Evolutionary conservation across 1,284 basidiomycete genomes (phyloP).

Genomic region (Naganishia liquefaciens): DNA sequence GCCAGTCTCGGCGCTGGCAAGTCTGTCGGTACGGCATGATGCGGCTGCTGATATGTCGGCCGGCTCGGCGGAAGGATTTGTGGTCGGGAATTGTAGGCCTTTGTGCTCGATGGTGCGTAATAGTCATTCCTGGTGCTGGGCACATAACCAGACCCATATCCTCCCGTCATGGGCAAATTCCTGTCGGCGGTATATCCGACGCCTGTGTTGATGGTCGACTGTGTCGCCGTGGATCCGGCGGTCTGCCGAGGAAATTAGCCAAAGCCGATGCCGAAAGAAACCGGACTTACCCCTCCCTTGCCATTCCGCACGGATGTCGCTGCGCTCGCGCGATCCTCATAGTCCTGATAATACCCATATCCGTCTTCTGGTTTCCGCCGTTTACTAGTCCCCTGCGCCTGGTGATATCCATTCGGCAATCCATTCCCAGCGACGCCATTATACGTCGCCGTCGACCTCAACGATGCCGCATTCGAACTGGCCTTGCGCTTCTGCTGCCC

Average conservation of each 20-base stretch:
- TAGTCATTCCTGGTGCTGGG: constrained; percentile 8
- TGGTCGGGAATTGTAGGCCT: constrained; percentile 10
- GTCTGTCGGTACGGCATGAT: constrained; percentile 15
- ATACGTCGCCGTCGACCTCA: constrained; percentile 27
- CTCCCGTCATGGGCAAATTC: not conserved
- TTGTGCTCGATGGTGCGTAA: constrained; percentile 5
- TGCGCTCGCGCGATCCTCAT: constrained; percentile 17
- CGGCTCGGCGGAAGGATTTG: constrained; percentile 12
- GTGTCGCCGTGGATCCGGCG: constrained; percentile 30
- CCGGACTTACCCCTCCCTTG: constrained; percentile 28
- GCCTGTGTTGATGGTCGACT: constrained; percentile 27
- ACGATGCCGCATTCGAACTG: constrained; percentile 18
- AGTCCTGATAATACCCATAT: constrained; percentile 13
- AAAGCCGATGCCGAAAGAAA: not conserved
- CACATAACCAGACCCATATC: constrained; percentile 16
- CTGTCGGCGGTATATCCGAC: constrained; percentile 2
- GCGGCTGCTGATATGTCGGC: constrained; percentile 14
- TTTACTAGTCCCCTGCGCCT: constrained; percentile 15
- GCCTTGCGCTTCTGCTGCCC: constrained; percentile 18
- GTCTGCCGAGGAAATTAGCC: constrained; percentile 12
- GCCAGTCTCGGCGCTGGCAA: constrained; percentile 8
- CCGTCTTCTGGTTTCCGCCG: constrained; percentile 24
- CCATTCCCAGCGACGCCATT: constrained; percentile 10
- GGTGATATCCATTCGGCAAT: constrained; percentile 19
- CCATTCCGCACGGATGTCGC: constrained; percentile 21